Evolutionary conservation across 805 yeast species (phyloP), one percentile per base, ranked within the genome.

Genomic region (Metschnikowia arizonensis): DNA sequence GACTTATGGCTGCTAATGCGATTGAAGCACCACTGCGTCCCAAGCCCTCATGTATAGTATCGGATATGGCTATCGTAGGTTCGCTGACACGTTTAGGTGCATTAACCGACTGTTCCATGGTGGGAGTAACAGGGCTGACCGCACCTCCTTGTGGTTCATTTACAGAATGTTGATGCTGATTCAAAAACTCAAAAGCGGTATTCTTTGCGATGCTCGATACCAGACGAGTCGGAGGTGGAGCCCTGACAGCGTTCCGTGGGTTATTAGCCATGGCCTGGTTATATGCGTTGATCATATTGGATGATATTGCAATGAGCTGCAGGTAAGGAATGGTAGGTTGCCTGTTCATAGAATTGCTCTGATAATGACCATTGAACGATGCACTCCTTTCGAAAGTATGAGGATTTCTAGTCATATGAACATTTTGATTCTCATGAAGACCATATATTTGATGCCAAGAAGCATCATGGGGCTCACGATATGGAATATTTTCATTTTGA

Each of bases 181-280:
- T 15, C 24, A 37, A 18, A n/a, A 7, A 14, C 14, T 49, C 54
- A 11, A 58, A 33, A 10, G 50, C 42, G 56, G 62, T 59, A 33
- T 49, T 48, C 12, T 46, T 50, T 1, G 61, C 54, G 21, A 45
- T 46, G 5, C 58, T 56, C 28, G 58, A 54, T 5, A 59, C 35
- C 8, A 26, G 33, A 5, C 38, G 37, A 15, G 14, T 15, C 36
- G 9, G 11, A 30, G 25, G 33, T 10, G 33, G 48, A 12, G 36
- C 24, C 29, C 45, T 33, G 9, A 19, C 17, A 15, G 15, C 28
- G 9, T 28, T 30, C 11, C 38, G 14, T 1, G 11, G 25, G 24
- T 42, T 48, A 24, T 44, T 42, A n/a, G 50, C 24, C 9, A 47
- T n/a, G 23, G 44, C 31, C 15, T 44, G 32, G 23, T 40, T 46